A percentile compares a stretch with the other conserved stretches of the same genome.
Evolutionary conservation across 139 green algal genomes (phyloP).

Genomic region (Chlamydomonas incerta): DNA sequence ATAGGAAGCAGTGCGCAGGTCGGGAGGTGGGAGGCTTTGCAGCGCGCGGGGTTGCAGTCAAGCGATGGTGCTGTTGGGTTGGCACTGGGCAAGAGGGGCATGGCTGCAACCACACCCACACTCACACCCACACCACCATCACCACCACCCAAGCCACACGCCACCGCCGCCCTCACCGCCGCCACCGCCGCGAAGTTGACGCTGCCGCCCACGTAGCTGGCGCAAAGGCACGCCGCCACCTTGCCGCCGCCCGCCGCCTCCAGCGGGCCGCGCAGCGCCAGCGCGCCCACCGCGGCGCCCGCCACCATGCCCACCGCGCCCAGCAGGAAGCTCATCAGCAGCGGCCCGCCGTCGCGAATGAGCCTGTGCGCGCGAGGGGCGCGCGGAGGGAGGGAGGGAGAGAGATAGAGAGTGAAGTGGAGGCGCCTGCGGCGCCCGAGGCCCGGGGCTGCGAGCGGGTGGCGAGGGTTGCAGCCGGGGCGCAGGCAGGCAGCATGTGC

Average conservation of each 20-base stretch:
- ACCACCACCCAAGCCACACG: neutral
- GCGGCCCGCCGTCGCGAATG: constrained; percentile 40
- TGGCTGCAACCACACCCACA: too few relatives aligned
- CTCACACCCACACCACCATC: neutral
- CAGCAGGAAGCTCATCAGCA: constrained; percentile 72
- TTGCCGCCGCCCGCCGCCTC: constrained; percentile 62
- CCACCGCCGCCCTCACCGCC: constrained; percentile 31
- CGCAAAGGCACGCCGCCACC: constrained; percentile 77
- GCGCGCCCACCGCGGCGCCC: constrained; percentile 67
- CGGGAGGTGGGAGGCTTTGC: too few relatives aligned
- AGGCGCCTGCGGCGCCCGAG: too few relatives aligned
- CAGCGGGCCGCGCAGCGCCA: constrained; percentile 56
- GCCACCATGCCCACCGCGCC: constrained; percentile 55
- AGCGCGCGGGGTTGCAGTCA: too few relatives aligned
- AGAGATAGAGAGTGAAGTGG: neutral
- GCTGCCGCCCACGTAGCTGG: constrained; percentile 83
- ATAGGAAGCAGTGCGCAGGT: too few relatives aligned
- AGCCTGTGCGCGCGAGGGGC: constrained; percentile 44
- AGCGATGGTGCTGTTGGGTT: too few relatives aligned
- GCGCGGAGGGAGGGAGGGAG: neutral
- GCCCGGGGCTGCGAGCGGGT: too few relatives aligned
- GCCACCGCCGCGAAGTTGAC: constrained; percentile 87
- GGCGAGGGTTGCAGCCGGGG: too few relatives aligned
- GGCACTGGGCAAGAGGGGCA: too few relatives aligned
- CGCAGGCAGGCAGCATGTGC: too few relatives aligned